These are phyloP conservation scores for Citrus reticulata DNA, from an alignment of 345 rosid genomes.

Conservation along the genomic window DNA sequence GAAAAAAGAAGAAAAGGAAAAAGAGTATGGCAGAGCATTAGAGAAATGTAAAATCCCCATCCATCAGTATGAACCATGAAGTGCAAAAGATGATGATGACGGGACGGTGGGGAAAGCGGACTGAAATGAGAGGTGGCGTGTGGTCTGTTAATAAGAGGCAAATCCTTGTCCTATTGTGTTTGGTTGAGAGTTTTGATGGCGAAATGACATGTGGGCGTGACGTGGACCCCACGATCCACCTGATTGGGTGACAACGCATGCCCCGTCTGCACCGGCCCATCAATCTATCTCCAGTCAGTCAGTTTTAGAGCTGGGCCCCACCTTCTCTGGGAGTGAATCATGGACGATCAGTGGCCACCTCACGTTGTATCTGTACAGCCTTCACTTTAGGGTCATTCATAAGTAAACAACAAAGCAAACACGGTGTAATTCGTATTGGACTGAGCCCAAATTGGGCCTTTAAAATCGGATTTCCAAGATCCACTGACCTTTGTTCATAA, in stretches of 20 bases:
- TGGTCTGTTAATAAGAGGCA: constrained; percentile 5
- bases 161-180: neutral
- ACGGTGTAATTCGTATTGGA: neutral
- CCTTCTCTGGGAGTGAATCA: neutral
- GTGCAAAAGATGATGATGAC: neutral
- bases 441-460: too few species aligned
- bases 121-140: neutral
- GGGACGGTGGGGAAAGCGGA: neutral
- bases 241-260: constrained; percentile 15
- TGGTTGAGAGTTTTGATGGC: neutral
- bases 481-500: too few species aligned
- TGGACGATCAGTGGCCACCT: neutral
- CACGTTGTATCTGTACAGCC: too few species aligned
- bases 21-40: neutral
- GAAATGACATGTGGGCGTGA: constrained; percentile 17
- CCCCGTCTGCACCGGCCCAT: constrained; percentile 1
- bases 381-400: too few species aligned
- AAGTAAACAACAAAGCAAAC: too few species aligned
- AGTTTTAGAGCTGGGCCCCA: neutral
- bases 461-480: too few species aligned
- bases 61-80: neutral
- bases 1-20: too few species aligned
- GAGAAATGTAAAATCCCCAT: neutral
- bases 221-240: neutral
- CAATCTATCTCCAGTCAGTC: neutral